Base-by-base conservation (phyloP, 2,329 filamentous ascomycete species). In the Colletotrichum cuscutae region DNA sequence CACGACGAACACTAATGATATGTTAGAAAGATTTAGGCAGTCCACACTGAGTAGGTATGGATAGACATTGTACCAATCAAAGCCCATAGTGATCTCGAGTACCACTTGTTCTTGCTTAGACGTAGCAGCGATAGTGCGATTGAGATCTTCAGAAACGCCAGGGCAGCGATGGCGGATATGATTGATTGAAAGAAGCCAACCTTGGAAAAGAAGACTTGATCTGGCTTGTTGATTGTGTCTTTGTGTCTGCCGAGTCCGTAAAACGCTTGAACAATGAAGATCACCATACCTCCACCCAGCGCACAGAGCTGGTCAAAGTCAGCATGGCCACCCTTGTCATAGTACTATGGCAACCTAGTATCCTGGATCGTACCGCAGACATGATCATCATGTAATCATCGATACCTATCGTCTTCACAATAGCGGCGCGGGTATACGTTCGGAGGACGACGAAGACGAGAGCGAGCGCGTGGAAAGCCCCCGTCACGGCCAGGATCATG, bases 181-280 rank as follows among this genome's bases (percentile, higher is more conserved):
- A 89, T 78, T 8, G 84, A 83, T 72, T 89, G 85, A 60, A 84
- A 81, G 74, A 84, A 88, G 30, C 81, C 80, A 53, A 84, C 82
- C 56, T 86, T 84, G 1, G 79, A 75, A 64, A 86, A 84, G 2
- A 77, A 76, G 19, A 76, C 75, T 15, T 81, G 79, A 57, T 84
- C 82, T 1, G 76, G 32, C 1, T 69, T 66, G 3, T 79, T 73
- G 46, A 88, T 79, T 3, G 82, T 82, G 4, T 79, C 72, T 11
- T 79, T 77, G 73, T 88, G 86, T 61, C 80, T 82, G 9, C 88
- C 88, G 8, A 89, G 77, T 3, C 87, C 88, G 70, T 86, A 79
- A 5, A 82, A 76, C 1, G 80, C 79, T 75, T 88, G 83, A 19
- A 83, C 78, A 7, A 85, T 77, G 71, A 88, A 87, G 70, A 77